Conservation (phyloP, 805 yeast genomes). For the Kodamaea kakaduensis region DNA sequence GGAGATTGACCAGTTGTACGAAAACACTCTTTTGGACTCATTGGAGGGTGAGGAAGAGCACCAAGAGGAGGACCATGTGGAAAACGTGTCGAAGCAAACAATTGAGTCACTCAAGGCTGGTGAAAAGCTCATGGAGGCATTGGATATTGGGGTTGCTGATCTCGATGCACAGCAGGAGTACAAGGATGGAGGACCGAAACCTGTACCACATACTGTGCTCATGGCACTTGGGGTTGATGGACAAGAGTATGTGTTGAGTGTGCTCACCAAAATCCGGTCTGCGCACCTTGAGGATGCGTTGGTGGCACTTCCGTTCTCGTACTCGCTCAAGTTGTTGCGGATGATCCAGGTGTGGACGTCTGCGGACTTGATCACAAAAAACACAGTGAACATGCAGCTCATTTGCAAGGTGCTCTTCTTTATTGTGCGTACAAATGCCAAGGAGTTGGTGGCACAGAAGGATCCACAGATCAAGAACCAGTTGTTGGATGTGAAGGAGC, state of each 20-base stretch:
- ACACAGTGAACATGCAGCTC: slow-evolving; percentile 52
- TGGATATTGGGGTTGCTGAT: slow-evolving; percentile 77
- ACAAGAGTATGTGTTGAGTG: slow-evolving; percentile 72
- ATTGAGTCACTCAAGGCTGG: slow-evolving; percentile 92
- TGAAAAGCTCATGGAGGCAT: slow-evolving; percentile 86
- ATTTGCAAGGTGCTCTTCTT: slow-evolving; percentile 77
- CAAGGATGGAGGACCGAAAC: slow-evolving; percentile 43
- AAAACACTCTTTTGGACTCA: slow-evolving; percentile 68
- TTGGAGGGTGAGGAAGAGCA: slow-evolving; percentile 54
- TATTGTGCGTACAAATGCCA: slow-evolving; percentile 66
- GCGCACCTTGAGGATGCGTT: slow-evolving; percentile 91
- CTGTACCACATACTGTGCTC: slow-evolving; percentile 68
- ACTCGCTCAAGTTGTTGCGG: slow-evolving; percentile 62
- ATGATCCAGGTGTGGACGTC: slow-evolving; percentile 75
- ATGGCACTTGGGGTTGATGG: slow-evolving; percentile 69
- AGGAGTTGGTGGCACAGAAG: slow-evolving; percentile 69
- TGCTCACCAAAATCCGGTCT: slow-evolving; percentile 65
- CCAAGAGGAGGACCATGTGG: slow-evolving; percentile 43
- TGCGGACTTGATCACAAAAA: slow-evolving; percentile 34
- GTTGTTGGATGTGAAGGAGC: slow-evolving; percentile 57
- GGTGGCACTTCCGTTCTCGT: slow-evolving; percentile 85
- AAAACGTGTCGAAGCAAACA: slow-evolving; percentile 75
- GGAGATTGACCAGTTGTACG: slow-evolving; percentile 90
- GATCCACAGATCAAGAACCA: slow-evolving; percentile 62
- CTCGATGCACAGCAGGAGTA: slow-evolving; percentile 54